Percentiles rank a stretch among this genome's conserved stretches.
These are phyloP conservation scores for Fusarium buharicum DNA, from an alignment of 2,329 filamentous ascomycete species.

Conservation along the genomic window DNA sequence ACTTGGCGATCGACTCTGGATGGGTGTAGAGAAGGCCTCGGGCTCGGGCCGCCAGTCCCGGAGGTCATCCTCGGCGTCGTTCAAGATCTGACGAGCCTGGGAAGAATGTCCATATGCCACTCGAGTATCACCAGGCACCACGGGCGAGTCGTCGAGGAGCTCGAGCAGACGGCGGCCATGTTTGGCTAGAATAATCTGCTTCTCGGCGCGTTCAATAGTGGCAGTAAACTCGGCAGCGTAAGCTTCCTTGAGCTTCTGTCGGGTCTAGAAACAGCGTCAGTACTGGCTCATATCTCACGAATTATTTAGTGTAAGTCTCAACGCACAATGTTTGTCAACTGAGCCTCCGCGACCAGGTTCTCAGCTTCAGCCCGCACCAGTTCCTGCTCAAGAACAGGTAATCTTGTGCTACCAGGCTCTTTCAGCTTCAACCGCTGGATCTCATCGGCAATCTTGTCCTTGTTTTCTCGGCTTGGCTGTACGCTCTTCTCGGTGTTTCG, in stretches of 20 bases:
- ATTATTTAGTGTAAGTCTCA: background rate
- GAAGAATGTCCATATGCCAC: slow-evolving; percentile 72
- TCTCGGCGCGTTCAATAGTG: slow-evolving; percentile 95
- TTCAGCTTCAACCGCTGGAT: slow-evolving; percentile 92
- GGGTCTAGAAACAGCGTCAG: slow-evolving; percentile 70
- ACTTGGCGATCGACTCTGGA: slow-evolving; percentile 40
- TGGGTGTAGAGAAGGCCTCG: slow-evolving; percentile 47
- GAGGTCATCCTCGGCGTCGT: slow-evolving; percentile 91
- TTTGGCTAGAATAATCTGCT: slow-evolving; percentile 92
- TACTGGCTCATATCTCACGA: background rate
- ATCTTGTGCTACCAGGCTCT: slow-evolving; percentile 83
- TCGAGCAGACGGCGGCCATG: slow-evolving; percentile 87
- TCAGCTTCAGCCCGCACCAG: slow-evolving; percentile 95
- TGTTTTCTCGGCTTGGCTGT: slow-evolving; percentile 88
- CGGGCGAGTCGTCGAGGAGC: slow-evolving; percentile 87
- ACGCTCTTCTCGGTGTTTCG: slow-evolving; percentile 96
- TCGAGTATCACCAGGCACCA: slow-evolving; percentile 85
- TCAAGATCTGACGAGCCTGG: slow-evolving; percentile 84
- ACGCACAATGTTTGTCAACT: slow-evolving; percentile 91
- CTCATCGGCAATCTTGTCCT: slow-evolving; percentile 89
- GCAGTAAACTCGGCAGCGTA: slow-evolving; percentile 89
- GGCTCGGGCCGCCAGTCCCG: slow-evolving; percentile 72
- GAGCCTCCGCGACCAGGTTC: slow-evolving; percentile 94
- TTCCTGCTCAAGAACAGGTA: slow-evolving; percentile 93
- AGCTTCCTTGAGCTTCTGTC: slow-evolving; percentile 95